Percentiles rank a stretch among this genome's conserved stretches.
Evolutionary conservation across 177 flowering plant genomes (phyloP).

Genomic region (Vitis hybrid): DNA sequence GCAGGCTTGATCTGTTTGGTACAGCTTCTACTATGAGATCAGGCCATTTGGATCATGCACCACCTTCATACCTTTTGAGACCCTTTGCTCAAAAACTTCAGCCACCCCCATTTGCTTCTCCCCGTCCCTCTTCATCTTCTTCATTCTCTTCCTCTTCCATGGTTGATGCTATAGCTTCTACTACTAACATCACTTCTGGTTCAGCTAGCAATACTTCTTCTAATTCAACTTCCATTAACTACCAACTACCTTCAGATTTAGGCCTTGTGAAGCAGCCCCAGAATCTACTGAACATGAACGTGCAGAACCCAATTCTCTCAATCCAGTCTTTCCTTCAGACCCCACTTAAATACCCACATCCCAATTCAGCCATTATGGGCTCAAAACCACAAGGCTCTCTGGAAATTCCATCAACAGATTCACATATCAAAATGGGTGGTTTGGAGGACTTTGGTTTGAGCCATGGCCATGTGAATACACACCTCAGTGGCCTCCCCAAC

Average conservation of each 20-base stretch:
- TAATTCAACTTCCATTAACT: conserved; percentile 16
- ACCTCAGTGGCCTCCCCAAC: conserved; percentile 13
- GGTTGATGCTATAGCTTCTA: conserved; percentile 14
- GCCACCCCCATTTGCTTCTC: conserved; percentile 12
- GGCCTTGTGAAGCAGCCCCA: conserved; percentile 18
- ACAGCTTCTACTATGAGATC: conserved; percentile 12
- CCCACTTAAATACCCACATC: conserved; percentile 11
- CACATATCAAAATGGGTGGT: conserved; percentile 18
- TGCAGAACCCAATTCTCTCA: conserved; percentile 21
- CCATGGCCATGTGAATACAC: conserved; percentile 12
- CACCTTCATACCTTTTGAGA: conserved; percentile 27
- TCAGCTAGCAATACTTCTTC: neutral
- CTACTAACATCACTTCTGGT: conserved; percentile 1
- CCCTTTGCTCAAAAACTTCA: conserved; percentile 41
- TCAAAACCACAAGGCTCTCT: conserved; percentile 15
- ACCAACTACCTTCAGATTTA: conserved; percentile 20
- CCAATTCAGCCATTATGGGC: conserved; percentile 8
- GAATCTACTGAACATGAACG: conserved; percentile 16
- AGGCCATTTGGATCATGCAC: conserved; percentile 6
- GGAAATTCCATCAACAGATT: conserved; percentile 9
- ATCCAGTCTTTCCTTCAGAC: conserved; percentile 31
- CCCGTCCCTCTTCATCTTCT: conserved; percentile 11
- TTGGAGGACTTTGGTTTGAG: conserved; percentile 25
- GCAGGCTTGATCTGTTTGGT: conserved; percentile 40
- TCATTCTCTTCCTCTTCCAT: conserved; percentile 4